Evolutionary conservation across 2,329 filamentous ascomycete genomes (phyloP).

Genomic region (Cladosporium oxysporum): DNA sequence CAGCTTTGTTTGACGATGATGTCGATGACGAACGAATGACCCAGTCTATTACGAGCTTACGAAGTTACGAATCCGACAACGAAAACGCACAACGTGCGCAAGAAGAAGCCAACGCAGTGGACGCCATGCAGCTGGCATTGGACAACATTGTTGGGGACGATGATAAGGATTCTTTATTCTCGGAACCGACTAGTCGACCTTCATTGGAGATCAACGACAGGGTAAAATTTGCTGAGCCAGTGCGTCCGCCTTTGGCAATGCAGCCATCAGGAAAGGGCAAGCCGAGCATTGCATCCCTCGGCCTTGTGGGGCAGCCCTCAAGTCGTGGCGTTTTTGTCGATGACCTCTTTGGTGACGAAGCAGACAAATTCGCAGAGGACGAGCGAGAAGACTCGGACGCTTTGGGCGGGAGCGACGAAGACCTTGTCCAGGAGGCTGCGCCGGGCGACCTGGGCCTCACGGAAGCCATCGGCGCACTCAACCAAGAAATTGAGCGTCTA

Average conservation of each 20-base stretch:
- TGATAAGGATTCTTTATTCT: constrained; percentile 65
- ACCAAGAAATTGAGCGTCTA: constrained; percentile 86
- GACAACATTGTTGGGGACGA: constrained; percentile 89
- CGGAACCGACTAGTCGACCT: constrained; percentile 55
- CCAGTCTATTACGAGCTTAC: constrained; percentile 76
- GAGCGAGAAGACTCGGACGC: constrained; percentile 73
- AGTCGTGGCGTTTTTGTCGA: constrained; percentile 91
- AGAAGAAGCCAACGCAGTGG: constrained; percentile 77
- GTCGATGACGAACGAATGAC: constrained; percentile 71
- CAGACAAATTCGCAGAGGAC: constrained; percentile 81
- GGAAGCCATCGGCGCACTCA: constrained; percentile 88
- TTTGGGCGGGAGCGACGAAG: constrained; percentile 64
- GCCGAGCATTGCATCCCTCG: constrained; percentile 87
- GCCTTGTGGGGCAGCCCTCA: constrained; percentile 82
- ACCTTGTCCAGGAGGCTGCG: constrained; percentile 89
- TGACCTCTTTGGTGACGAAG: constrained; percentile 89
- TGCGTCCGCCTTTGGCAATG: constrained; percentile 23
- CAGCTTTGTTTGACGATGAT: constrained; percentile 72
- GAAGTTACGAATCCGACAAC: constrained; percentile 76
- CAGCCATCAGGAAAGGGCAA: constrained; percentile 52
- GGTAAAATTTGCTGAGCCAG: constrained; percentile 24
- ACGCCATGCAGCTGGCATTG: constrained; percentile 89
- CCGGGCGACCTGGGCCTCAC: constrained; percentile 91
- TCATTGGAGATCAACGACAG: constrained; percentile 48
- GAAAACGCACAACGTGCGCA: constrained; percentile 53